A percentile compares a stretch with the other conserved stretches of the same genome.
phyloP scores from a whole-genome alignment of 257 asterid species.

The Prunella vulgaris region DNA sequence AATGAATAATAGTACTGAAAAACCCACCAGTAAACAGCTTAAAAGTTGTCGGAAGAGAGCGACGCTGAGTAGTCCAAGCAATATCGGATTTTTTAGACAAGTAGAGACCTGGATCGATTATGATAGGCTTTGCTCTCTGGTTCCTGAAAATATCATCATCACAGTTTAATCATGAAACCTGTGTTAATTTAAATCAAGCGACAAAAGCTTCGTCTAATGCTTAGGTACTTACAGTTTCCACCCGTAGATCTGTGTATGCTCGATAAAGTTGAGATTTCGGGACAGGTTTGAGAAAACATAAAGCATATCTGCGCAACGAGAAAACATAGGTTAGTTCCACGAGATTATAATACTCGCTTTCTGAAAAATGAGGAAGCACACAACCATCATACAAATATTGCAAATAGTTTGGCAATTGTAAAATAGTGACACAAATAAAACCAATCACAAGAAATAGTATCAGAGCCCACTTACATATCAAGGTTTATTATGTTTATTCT shows the following conservation, averaged over 20 bases:
- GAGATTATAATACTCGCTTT: neutral
- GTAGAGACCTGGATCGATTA: conserved; percentile 93
- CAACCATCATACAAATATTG: neutral
- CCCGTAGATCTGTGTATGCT: conserved; percentile 78
- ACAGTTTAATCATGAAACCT: neutral
- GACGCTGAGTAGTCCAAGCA: conserved; percentile 83
- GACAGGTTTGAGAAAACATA: conserved; percentile 76
- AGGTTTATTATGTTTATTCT: neutral
- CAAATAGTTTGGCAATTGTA: neutral
- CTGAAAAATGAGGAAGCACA: neutral
- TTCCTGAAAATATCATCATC: conserved; percentile 48
- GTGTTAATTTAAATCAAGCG: neutral
- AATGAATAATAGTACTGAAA: neutral
- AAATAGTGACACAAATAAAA: neutral
- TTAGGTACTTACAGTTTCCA: conserved; percentile 86
- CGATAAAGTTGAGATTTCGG: conserved; percentile 82
- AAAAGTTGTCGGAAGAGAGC: conserved; percentile 87
- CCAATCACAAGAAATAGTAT: neutral
- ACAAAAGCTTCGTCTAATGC: neutral
- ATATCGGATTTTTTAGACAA: conserved; percentile 83
- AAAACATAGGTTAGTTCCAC: neutral
- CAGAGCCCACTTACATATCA: neutral
- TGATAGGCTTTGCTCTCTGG: conserved; percentile 92
- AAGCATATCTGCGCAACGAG: conserved; percentile 75
- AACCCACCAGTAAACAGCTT: conserved; percentile 80